Evolutionary conservation across 306 rosid genomes (phyloP).

Genomic region (Canavalia ensiformis): DNA sequence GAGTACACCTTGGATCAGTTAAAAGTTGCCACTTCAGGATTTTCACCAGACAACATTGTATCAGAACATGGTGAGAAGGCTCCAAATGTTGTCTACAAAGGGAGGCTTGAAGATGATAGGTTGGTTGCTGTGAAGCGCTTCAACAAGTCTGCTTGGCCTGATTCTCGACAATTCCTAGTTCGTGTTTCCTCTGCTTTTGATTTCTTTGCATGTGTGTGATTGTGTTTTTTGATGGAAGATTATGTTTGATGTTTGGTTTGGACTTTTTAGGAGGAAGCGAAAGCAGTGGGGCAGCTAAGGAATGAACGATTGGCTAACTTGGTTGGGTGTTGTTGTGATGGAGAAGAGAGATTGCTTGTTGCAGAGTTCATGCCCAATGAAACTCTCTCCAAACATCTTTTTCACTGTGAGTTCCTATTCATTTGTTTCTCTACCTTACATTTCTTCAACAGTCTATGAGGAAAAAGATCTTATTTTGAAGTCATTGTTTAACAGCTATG

Average conservation of each 20-base stretch:
- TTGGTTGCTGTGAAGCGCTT: slow-evolving; percentile 93
- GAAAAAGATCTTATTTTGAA: slow-evolving; percentile 1
- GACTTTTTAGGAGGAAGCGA: slow-evolving; percentile 80
- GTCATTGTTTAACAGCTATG: background rate
- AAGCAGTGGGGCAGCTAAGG: slow-evolving; percentile 84
- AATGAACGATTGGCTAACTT: slow-evolving; percentile 84
- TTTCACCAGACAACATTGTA: slow-evolving; percentile 87
- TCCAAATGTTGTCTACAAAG: slow-evolving; percentile 95
- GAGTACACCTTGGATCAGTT: slow-evolving; percentile 88
- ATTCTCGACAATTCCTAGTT: slow-evolving; percentile 94
- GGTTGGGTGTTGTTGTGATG: slow-evolving; percentile 94
- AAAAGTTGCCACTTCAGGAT: slow-evolving; percentile 81
- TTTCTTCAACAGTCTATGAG: background rate
- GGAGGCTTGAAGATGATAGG: slow-evolving; percentile 74
- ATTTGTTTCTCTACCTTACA: slow-evolving; percentile 4
- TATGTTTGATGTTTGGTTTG: slow-evolving; percentile 44
- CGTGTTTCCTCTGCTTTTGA: slow-evolving; percentile 52
- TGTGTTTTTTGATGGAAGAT: slow-evolving; percentile 18
- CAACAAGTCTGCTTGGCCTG: slow-evolving; percentile 98
- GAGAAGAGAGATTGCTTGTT: slow-evolving; percentile 90
- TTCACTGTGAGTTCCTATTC: slow-evolving; percentile 72
- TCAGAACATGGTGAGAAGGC: slow-evolving; percentile 99
- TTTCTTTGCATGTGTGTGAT: slow-evolving; percentile 33
- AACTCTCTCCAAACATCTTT: slow-evolving; percentile 96
- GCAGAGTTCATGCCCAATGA: slow-evolving; percentile 98